Evolutionary conservation across 306 rosid genomes (phyloP), one percentile per base, ranked within the genome.

Genomic region (Cucurbita maxima): DNA sequence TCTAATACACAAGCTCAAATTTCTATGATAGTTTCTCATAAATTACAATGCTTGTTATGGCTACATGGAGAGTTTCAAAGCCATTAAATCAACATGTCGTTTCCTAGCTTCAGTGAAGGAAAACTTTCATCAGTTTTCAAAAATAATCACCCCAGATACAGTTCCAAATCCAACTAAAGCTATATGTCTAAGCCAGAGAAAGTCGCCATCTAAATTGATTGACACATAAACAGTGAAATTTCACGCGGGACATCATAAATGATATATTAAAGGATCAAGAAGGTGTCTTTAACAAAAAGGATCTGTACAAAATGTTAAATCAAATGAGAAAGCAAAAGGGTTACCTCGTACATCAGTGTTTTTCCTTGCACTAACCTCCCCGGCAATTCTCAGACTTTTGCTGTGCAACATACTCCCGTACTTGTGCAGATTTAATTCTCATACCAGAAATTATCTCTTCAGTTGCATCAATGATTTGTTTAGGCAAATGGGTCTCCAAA

Each of bases 371-470:
- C 69, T 61, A 45, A 45, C 54, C 64, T 40, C 81, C 70, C 58
- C 75, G 69, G 78, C 47, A 82, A 78, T 73, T 76, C 76, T 75
- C 78, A 63, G 78, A 80, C 64, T 73, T 74, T 76, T 85, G 88
- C 80, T 64, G 60, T 16, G 5, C 53, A 5, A 87, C 78, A 58
- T 92, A 85, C 57, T 83, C 69, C 10, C 71, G 86, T 77, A 89
- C 85, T 56, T 85, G 79, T 52, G 83, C 73, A 7, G 90, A 90
- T 78, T 84, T 86, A 51, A 69, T 71, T 22, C 60, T 77, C 91
- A 92, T 88, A 3, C 84, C 82, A 16, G 53, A 83, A 73, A 92
- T 78, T 60, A 84, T 81, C 79, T 81, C 92, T 81, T 92, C 96
- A 2, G 86, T 85, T 16, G 74, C 83, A 63, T 83, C 85, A 15